Conservation (phyloP, 108 stramenopile genomes). For the Aureococcus anophagefferens region DNA sequence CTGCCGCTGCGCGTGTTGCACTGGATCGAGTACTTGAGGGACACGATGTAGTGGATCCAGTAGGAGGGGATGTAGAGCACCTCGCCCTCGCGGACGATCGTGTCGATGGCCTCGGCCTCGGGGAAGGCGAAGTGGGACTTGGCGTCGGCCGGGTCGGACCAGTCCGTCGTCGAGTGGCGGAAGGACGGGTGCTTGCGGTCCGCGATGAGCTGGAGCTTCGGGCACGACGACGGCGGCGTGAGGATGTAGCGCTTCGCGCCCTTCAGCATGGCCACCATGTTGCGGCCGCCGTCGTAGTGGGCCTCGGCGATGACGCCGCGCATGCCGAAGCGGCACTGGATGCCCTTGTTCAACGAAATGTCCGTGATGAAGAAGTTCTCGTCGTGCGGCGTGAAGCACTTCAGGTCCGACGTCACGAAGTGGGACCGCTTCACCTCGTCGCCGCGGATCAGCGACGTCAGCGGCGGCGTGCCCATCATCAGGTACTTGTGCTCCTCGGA, state of each 20-base stretch:
- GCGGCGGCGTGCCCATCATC: not conserved
- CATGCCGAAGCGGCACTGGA: conserved; percentile 56
- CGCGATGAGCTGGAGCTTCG: conserved; percentile 64
- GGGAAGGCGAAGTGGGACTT: conserved; percentile 5
- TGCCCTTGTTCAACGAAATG: conserved; percentile 62
- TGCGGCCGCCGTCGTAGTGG: conserved; percentile 83
- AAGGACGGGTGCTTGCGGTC: conserved; percentile 48
- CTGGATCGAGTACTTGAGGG: conserved; percentile 73
- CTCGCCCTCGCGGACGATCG: conserved; percentile 77
- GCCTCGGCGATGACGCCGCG: conserved; percentile 82
- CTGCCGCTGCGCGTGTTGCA: conserved; percentile 66
- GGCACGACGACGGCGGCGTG: conserved; percentile 66
- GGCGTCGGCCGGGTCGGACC: not conserved
- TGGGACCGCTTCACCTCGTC: not conserved
- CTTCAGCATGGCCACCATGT: conserved; percentile 84
- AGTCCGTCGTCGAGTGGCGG: conserved; percentile 63
- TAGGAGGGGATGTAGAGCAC: conserved; percentile 77
- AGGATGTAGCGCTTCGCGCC: conserved; percentile 88
- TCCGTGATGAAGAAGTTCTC: conserved; percentile 56
- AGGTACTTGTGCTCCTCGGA: not conserved
- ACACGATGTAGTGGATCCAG: conserved; percentile 86
- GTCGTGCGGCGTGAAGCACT: conserved; percentile 47
- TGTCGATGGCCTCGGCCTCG: conserved; percentile 54
- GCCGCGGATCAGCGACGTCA: not conserved
- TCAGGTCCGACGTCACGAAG: conserved; percentile 63